Base-by-base conservation (phyloP, 2,329 filamentous ascomycete species). In the Pestalotiopsis sp. region DNA sequence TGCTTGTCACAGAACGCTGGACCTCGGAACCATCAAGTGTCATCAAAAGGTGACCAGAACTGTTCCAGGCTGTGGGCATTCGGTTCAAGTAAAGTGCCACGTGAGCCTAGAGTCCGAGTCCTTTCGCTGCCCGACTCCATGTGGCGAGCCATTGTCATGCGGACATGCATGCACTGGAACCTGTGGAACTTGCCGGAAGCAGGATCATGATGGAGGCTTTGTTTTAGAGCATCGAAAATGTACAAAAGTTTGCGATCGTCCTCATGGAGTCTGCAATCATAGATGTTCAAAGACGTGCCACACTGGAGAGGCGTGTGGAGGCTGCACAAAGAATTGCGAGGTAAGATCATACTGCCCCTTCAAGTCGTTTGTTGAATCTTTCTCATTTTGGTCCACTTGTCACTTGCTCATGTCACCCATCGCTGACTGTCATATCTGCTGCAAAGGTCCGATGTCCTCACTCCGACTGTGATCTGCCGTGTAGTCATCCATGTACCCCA, bases 161-260 rank as follows among this genome's bases (percentile, higher is more conserved):
- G 31, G 59, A 1, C 59, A 85, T 93, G 79, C 91, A 93, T 75
- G 86, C 86, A 36, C 38, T 45, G 57, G 57, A 31, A 60, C 27
- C 13, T 60, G 57, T 23, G 57, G 57, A 9, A 3, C 57, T 17
- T 60, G 23, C 20, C 57, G 20, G 20, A 27, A n/a, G 57, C 31
- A 23, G 27, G 57, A 23, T 14, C 14, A 31, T 60, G 25, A 31
- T 4, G 27, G 57, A 14, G 14, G 17, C 23, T 14, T 14, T 60
- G 14, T 60, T 9, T 31, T 60, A 5, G 27, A 27, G 20, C 57
- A 60, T 60, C 57, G 14, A n/a, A 60, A 60, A 60, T 60, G 57
- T 23, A 60, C 13, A 17, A 60, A 60, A 25, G 27, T 60, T n/a
- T 60, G 57, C 3, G 57, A 60, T 3, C 57, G 23, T 60, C 57